phyloP scores from a whole-genome alignment of 177 flowering plant species.

The Vitis hybrid region DNA sequence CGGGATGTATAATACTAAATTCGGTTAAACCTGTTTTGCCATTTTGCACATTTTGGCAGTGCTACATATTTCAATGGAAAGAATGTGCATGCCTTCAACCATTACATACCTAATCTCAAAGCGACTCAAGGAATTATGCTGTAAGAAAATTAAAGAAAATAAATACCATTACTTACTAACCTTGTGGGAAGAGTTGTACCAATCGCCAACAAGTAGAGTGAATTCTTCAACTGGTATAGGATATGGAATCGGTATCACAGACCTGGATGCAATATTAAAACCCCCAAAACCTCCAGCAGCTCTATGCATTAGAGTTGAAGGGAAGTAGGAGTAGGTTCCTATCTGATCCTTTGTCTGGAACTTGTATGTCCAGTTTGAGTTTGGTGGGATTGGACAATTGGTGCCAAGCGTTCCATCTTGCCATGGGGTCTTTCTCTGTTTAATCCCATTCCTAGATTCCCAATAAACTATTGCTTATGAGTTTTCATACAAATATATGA shows the following conservation, averaged over 20 bases:
- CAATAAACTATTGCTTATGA: background rate
- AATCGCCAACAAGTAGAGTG: slow-evolving; percentile 49
- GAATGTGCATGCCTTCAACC: no score
- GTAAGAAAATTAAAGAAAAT: no score
- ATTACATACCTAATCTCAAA: no score
- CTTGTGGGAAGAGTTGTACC: slow-evolving; percentile 51
- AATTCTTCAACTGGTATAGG: slow-evolving; percentile 38
- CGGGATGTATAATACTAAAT: no score
- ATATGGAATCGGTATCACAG: slow-evolving; percentile 46
- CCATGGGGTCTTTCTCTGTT: slow-evolving; percentile 55
- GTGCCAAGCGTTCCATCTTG: slow-evolving; percentile 74
- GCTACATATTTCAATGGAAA: no score
- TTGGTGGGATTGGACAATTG: slow-evolving; percentile 63
- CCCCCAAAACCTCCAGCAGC: slow-evolving; percentile 57
- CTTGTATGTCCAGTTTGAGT: slow-evolving; percentile 46
- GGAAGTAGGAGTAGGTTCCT: slow-evolving; percentile 55
- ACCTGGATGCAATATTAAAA: slow-evolving; percentile 29
- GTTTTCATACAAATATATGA: background rate
- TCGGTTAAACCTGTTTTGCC: no score
- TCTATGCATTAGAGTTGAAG: slow-evolving; percentile 47
- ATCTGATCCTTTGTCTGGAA: slow-evolving; percentile 64
- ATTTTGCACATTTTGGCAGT: no score
- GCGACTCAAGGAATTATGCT: no score
- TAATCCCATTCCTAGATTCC: slow-evolving; percentile 46
- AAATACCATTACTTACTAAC: slow-evolving; percentile 20